Percentiles rank a stretch among this genome's conserved stretches.
These are phyloP conservation scores for Striga hermonthica DNA, from an alignment of 305 asterid species.

Conservation along the genomic window DNA sequence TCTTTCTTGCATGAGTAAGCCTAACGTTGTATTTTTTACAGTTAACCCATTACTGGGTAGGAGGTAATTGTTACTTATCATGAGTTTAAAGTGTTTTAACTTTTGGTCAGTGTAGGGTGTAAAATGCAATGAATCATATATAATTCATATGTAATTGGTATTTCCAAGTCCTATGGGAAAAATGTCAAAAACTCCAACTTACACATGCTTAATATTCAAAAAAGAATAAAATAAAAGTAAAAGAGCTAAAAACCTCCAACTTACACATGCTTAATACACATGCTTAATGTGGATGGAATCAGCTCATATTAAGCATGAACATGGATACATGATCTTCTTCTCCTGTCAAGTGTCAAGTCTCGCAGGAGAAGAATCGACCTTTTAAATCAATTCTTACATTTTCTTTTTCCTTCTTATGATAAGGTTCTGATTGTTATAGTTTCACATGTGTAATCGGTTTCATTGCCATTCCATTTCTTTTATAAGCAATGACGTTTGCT, in stretches of 20 bases:
- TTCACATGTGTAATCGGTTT: neutral
- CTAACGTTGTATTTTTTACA: too few species aligned
- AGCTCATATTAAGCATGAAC: constrained; percentile 10
- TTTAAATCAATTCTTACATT: neutral
- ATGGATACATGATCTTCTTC: neutral
- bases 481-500: too few species aligned
- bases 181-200: too few species aligned
- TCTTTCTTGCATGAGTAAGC: too few species aligned
- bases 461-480: too few species aligned
- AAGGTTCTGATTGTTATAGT: neutral
- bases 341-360: neutral
- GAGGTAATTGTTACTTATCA: too few species aligned
- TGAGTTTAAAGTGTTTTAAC: too few species aligned
- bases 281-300: neutral
- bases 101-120: neutral
- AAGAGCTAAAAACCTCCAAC: too few species aligned
- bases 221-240: too few species aligned
- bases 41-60: too few species aligned
- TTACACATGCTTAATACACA: too few species aligned
- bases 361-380: neutral
- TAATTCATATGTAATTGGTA: neutral
- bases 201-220: neutral
- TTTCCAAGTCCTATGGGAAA: neutral
- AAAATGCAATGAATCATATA: neutral
- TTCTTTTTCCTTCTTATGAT: constrained; percentile 10